Base-by-base conservation (phyloP, 2,329 filamentous ascomycete genomes). In the Byssochlamys sp. region DNA sequence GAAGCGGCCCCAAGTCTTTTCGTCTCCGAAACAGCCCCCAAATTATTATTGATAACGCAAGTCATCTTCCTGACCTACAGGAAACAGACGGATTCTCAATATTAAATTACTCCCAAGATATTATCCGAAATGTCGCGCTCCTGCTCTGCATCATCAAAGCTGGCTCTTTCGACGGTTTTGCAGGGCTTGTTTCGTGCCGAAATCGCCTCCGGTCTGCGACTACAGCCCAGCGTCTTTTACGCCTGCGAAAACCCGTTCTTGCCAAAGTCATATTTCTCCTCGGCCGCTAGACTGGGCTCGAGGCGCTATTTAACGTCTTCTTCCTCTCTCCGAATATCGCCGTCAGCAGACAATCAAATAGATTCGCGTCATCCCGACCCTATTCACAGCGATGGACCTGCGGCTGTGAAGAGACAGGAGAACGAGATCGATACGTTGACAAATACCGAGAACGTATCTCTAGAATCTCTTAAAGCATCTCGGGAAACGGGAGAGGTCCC, bases 121-220 rank as follows among this genome's bases (percentile, higher is more conserved):
- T n/a, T 2, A 25, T 12, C 19, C 26, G 51, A 10, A 11, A 70
- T 70, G 66, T 58, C 59, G 14, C 55, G 53, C 9, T 58, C 61
- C 53, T 71, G 65, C 52, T 35, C 61, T 52, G 60, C 63, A 2
- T 66, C 68, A n/a, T 61, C 66, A 1, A 67, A 55, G 11, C 52
- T 70, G 56, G 61, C 64, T 28, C 57, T 71, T 11, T 61, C 70
- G 10, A 61, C 56, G 3, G 48, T 67, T 9, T 56, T 71, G 12
- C 64, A 61, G 54, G 63, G 60, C 53, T 54, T 69, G 11, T 66
- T 67, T 31, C 63, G 60, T 45, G 60, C 65, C 7, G 65, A 71
- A 31, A 54, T 65, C 48, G 56, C 59, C 35, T 53, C 55, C 33
- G 57, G 61, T 14, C 26, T 61, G 26, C 51, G 24, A 51, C 24